phyloP scores from a whole-genome alignment of 345 rosid genomes.

The Pistacia vera region DNA sequence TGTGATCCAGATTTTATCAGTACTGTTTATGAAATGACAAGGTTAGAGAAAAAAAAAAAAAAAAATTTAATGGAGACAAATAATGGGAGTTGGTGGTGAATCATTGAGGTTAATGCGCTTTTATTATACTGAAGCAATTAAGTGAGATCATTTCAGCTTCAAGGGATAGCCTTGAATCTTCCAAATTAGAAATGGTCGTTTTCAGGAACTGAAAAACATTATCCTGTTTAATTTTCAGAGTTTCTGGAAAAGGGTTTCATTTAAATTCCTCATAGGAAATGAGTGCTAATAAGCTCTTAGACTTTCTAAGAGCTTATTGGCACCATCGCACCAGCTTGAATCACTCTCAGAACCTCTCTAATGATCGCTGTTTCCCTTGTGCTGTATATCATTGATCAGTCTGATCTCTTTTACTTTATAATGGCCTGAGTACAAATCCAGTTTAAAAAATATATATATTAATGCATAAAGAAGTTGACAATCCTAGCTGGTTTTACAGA shows the following conservation, averaged over 20 bases:
- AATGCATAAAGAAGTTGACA: background rate
- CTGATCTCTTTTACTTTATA: background rate
- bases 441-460: too few species aligned
- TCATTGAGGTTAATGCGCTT: slow-evolving; percentile 15
- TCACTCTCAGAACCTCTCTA: background rate
- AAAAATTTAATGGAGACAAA: background rate
- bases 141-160: slow-evolving; percentile 1
- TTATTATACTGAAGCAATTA: background rate
- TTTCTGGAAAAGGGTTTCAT: background rate
- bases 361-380: background rate
- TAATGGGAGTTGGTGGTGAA: background rate
- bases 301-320: too few species aligned
- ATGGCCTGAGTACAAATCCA: background rate
- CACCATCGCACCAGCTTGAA: background rate
- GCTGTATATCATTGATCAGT: too few species aligned
- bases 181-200: slow-evolving; percentile 11
- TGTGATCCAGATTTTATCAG: too few species aligned
- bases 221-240: background rate
- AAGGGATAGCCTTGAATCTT: background rate
- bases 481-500: background rate
- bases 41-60: background rate
- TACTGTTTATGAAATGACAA: background rate
- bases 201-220: background rate
- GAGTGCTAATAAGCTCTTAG: background rate
- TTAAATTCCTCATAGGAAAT: background rate